phyloP scores from a whole-genome alignment of 805 yeast genomes.

The Saturnispora sekii region DNA sequence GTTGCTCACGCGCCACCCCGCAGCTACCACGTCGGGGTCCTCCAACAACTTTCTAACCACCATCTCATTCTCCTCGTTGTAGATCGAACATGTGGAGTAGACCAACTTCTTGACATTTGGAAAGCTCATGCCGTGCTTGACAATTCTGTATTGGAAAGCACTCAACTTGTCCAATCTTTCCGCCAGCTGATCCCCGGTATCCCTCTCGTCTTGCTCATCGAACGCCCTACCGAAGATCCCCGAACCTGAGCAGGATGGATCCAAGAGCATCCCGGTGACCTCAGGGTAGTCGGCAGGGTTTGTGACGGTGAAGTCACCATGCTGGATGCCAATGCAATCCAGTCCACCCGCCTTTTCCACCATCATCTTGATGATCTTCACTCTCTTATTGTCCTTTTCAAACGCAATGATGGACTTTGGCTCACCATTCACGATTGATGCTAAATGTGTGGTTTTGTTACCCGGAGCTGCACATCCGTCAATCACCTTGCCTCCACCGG shows the following conservation, averaged over 20 bases:
- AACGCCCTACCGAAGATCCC: slow-evolving; percentile 90
- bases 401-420: slow-evolving; percentile 61
- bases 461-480: slow-evolving; percentile 99
- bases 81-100: slow-evolving; percentile 92
- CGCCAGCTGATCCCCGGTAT: slow-evolving; percentile 29
- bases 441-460: slow-evolving; percentile 89
- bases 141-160: slow-evolving; percentile 79
- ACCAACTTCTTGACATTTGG: slow-evolving; percentile 72
- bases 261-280: slow-evolving; percentile 78
- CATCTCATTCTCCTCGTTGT: slow-evolving; percentile 86
- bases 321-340: slow-evolving; percentile 32
- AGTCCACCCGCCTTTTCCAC: slow-evolving; percentile 63
- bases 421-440: slow-evolving; percentile 43
- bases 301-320: slow-evolving; percentile 53
- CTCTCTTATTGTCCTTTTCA: slow-evolving; percentile 73
- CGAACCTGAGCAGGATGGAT: slow-evolving; percentile 96
- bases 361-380: slow-evolving; percentile 66
- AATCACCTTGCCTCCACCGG: slow-evolving; percentile 51
- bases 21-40: slow-evolving; percentile 50
- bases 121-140: slow-evolving; percentile 78
- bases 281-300: slow-evolving; percentile 49
- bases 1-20: slow-evolving; percentile 67
- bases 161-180: slow-evolving; percentile 65
- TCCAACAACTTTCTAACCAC: slow-evolving; percentile 73
- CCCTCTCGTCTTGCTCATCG: slow-evolving; percentile 40